These are phyloP conservation scores for Physaria fendleri DNA, from an alignment of 345 rosid genomes.

Conservation along the genomic window DNA sequence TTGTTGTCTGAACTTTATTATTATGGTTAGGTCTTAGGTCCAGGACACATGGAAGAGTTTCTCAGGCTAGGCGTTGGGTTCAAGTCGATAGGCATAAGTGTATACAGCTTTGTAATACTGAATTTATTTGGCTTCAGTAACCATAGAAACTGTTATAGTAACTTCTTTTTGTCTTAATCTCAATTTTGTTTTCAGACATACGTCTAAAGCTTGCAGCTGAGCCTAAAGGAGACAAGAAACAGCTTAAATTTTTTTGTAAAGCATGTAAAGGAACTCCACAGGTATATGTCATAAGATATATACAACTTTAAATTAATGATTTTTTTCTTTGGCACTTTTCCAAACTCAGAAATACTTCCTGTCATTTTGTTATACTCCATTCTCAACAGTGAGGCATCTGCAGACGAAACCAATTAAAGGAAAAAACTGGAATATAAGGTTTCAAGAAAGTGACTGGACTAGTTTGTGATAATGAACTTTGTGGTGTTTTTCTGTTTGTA, in stretches of 20 bases:
- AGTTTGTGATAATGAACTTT: too few species aligned
- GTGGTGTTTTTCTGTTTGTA: too few species aligned
- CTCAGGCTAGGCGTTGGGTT: constrained; percentile 50
- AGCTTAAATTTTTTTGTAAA: constrained; percentile 65
- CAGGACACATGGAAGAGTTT: constrained; percentile 37
- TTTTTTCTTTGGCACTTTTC: too few species aligned
- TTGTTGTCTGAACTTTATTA: constrained; percentile 36
- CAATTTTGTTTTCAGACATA: constrained; percentile 44
- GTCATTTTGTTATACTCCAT: too few species aligned
- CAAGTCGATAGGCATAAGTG: constrained; percentile 55
- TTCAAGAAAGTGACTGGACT: too few species aligned
- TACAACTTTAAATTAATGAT: too few species aligned
- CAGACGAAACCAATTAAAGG: too few species aligned
- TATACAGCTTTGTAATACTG: not conserved
- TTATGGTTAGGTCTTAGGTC: constrained; percentile 48
- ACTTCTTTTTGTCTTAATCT: not conserved
- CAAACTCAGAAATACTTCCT: too few species aligned
- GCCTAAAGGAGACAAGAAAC: constrained; percentile 54
- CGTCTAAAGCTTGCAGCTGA: constrained; percentile 60
- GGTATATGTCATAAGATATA: too few species aligned
- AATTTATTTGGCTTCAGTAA: not conserved
- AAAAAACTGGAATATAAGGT: too few species aligned
- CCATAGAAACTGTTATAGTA: not conserved
- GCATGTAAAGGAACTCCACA: constrained; percentile 87
- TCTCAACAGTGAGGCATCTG: too few species aligned